Evolutionary conservation across 768 basidiomycete species (phyloP), one percentile per base, ranked within the genome.

Genomic region (Lentinula edodes): DNA sequence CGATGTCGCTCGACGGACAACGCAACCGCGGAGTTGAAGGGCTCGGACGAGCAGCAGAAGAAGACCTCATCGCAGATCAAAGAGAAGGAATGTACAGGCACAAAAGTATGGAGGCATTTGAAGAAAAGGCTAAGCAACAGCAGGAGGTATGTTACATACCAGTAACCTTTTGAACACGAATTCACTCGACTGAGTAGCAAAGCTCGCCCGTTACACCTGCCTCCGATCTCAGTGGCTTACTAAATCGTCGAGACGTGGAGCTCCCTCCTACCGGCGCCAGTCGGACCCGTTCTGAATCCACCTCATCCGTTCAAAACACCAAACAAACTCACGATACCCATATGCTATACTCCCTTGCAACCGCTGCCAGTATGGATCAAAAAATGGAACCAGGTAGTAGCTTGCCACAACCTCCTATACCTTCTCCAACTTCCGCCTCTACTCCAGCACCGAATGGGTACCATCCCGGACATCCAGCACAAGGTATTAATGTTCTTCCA

Each of bases 21-120:
- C 50, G 35, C 6, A 42, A 63, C 42, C 62, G 58, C 28, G 58
- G 58, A 6, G 58, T 63, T 13, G 62, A 60, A 54, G 58, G 58
- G 12, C 56, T 63, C 28, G 62, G 62, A 35, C 58, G 51, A 20
- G 58, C 62, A 16, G 62, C 62, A 15, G 62, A 63, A 23, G 62
- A 63, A 39, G 62, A 63, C 23, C 43, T 63, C 20, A 59, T 52
- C 34, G 58, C 57, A 39, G 62, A 63, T 48, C 58, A 63, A 42
- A 42, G 56, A 43, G 62, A 63, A 46, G 62, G 62, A 35, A 63
- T 63, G 62, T 63, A 63, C 35, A 20, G 62, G 6, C 62, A 63
- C 52, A 60, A 54, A 35, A 58, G 57, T 38, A 51, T 53, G 50
- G 62, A 63, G 53, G 58, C 50, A 13, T n/a, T 53, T 12, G 62